Percentiles rank a stretch among this genome's conserved stretches.
Conservation (phyloP, 1,139 yeast species). For the Scheffersomyces quercinus region DNA sequence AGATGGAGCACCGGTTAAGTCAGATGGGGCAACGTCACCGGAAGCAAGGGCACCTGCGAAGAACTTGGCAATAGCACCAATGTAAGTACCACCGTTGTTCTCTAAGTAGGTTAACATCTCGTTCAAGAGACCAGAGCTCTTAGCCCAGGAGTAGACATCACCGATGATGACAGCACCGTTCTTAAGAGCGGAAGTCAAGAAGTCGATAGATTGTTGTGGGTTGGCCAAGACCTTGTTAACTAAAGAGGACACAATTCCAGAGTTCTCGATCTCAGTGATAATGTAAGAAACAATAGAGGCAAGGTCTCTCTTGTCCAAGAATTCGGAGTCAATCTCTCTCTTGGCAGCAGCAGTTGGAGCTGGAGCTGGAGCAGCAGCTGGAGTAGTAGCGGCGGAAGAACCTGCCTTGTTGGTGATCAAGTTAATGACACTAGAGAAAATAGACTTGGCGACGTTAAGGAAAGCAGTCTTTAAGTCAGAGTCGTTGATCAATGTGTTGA, state of each 20-base stretch:
- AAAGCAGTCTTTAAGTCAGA: constrained; percentile 36
- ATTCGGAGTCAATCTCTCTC: constrained; percentile 22
- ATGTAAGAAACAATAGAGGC: constrained; percentile 27
- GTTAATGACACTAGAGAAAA: constrained; percentile 34
- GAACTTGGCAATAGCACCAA: constrained; percentile 28
- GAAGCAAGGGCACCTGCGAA: constrained; percentile 17
- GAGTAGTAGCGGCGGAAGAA: constrained; percentile 13
- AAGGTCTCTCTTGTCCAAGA: constrained; percentile 42
- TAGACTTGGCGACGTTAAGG: constrained; percentile 35
- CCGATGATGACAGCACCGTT: constrained; percentile 36
- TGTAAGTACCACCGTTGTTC: constrained; percentile 32
- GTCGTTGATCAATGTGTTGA: constrained; percentile 36
- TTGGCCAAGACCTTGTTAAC: constrained; percentile 37
- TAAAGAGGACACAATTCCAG: constrained; percentile 37
- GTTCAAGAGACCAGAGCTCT: constrained; percentile 38
- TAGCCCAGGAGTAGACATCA: constrained; percentile 43
- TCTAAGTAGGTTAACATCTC: constrained; percentile 31
- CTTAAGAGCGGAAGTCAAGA: constrained; percentile 36
- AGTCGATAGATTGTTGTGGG: constrained; percentile 36
- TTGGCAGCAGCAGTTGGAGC: constrained; percentile 17
- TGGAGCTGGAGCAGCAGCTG: constrained; percentile 20
- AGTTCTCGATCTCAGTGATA: constrained; percentile 29
- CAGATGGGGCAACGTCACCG: constrained; percentile 12
- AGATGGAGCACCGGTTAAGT: constrained; percentile 12
- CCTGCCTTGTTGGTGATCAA: constrained; percentile 22